Base-by-base conservation (phyloP, 139 green algal species). In the Asterochloris sp. region DNA sequence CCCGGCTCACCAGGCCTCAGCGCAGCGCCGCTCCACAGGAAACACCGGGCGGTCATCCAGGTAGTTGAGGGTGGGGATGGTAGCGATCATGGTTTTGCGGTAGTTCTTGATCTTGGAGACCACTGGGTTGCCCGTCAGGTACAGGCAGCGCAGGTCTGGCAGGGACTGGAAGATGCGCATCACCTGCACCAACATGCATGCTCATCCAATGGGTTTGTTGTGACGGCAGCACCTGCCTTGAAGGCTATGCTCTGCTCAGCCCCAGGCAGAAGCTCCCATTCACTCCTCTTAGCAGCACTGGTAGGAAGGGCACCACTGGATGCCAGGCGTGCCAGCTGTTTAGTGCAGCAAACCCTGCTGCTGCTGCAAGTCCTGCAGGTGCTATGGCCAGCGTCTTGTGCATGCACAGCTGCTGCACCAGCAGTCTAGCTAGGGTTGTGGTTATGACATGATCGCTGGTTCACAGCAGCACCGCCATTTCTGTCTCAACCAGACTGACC, bases 41-140 rank as follows among this genome's bases (percentile, higher is more conserved):
- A 91, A 94, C 10, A 98, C 88, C 14, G 95, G 95, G 19, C 94
- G 85, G 74, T 98, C 94, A 76, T 98, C 94, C 38, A 98, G 83
- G 87, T 98, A 98, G 13, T 86, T 92, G 13, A 98, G 89, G 10
- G 60, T 80, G 0, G 88, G 87, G 17, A 96, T 82, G 12, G 78
- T 62, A 9, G 87, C 74, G 64, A 98, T 87, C 12, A 97, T 0
- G 0, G 74, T 80, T 79, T 96, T 96, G 64, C 94, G 85, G 86
- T 97, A 98, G 83, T 94, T 91, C 62, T 83, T 85, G 28, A 94
- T 91, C 62, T 83, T 87, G 29, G 82, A 89, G 14, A 98, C 92
- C 13, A 96, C 78, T 4, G 92, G 90, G 86, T 98, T 98, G 80
- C 93, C 95, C 15, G 91, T 92, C 19, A 98, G 85, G 89, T 98